Conservation (phyloP, 805 yeast genomes). For the Ogataea ganodermae region DNA sequence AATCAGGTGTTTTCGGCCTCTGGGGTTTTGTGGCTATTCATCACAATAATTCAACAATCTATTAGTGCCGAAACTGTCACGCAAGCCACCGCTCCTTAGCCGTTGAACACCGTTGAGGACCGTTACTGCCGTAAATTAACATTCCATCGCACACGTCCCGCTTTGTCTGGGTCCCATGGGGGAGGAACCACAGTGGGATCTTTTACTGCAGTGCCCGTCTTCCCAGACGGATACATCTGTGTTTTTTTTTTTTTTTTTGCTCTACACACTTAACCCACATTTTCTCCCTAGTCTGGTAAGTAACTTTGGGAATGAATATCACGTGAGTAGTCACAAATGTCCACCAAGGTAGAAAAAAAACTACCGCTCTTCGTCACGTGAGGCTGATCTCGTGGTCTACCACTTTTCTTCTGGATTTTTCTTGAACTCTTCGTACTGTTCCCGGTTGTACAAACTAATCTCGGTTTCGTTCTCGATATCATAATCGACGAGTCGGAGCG, state of each 20-base stretch:
- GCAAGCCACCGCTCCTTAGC: no score
- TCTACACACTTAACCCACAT: no score
- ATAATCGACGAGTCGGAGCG: slow-evolving; percentile 48
- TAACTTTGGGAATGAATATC: no score
- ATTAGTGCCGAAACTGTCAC: not conserved
- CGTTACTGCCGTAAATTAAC: not conserved
- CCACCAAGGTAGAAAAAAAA: not conserved
- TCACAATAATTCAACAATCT: not conserved
- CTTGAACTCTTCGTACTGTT: slow-evolving; percentile 67
- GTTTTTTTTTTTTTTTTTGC: no score
- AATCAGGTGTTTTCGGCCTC: not conserved
- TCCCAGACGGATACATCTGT: no score
- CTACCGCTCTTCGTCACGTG: not conserved
- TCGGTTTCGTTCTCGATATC: slow-evolving; percentile 89
- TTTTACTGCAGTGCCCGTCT: no score
- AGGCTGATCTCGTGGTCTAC: slow-evolving; percentile 38
- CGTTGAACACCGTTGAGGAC: not conserved
- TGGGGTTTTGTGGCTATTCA: no score
- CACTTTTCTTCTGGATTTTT: slow-evolving; percentile 89
- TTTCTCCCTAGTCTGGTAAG: no score
- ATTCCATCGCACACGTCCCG: no score
- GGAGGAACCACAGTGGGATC: no score
- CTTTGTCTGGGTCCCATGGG: no score
- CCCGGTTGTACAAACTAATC: slow-evolving; percentile 72
- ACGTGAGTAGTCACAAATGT: no score